A percentile compares a stretch with the other conserved stretches of the same genome.
Conservation (phyloP, 1,139 yeast species). For the Suhomyces coccinellae region DNA sequence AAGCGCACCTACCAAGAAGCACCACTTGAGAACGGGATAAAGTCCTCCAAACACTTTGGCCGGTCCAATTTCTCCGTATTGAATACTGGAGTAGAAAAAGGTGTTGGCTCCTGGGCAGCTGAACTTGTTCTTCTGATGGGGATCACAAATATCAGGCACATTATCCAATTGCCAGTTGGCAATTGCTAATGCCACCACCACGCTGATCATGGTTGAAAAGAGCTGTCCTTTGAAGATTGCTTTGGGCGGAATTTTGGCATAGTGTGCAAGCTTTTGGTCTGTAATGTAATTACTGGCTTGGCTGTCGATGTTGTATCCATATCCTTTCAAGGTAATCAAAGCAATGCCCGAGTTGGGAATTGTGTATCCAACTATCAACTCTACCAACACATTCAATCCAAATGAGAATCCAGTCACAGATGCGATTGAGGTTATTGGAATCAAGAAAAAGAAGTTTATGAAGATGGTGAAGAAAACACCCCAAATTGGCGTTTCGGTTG, state of each 20-base stretch:
- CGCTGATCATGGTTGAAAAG: slow-evolving; percentile 42
- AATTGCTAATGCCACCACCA: slow-evolving; percentile 53
- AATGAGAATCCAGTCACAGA: slow-evolving; percentile 54
- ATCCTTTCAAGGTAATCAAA: slow-evolving; percentile 56
- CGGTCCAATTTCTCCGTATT: slow-evolving; percentile 73
- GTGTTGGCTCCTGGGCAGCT: slow-evolving; percentile 52
- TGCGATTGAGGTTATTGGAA: slow-evolving; percentile 51
- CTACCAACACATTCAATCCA: slow-evolving; percentile 60
- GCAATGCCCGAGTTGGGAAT: slow-evolving; percentile 65
- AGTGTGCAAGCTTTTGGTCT: slow-evolving; percentile 63
- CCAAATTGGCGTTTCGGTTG: slow-evolving; percentile 57
- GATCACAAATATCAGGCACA: slow-evolving; percentile 49
- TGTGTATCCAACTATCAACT: slow-evolving; percentile 62
- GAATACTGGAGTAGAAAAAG: slow-evolving; percentile 53
- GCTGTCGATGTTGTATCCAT: slow-evolving; percentile 60
- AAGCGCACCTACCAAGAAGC: slow-evolving; percentile 55
- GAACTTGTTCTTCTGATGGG: slow-evolving; percentile 41
- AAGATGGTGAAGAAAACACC: slow-evolving; percentile 58
- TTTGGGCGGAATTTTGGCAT: slow-evolving; percentile 59
- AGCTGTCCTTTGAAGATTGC: slow-evolving; percentile 62
- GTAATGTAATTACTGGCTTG: slow-evolving; percentile 60
- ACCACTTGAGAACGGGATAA: slow-evolving; percentile 51
- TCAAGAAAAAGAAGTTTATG: slow-evolving; percentile 53
- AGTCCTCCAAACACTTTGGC: slow-evolving; percentile 49
- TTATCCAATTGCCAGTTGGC: slow-evolving; percentile 54